Conservation (phyloP, 371 early-diverging fungal species). For the Zancudomyces culisetae region DNA sequence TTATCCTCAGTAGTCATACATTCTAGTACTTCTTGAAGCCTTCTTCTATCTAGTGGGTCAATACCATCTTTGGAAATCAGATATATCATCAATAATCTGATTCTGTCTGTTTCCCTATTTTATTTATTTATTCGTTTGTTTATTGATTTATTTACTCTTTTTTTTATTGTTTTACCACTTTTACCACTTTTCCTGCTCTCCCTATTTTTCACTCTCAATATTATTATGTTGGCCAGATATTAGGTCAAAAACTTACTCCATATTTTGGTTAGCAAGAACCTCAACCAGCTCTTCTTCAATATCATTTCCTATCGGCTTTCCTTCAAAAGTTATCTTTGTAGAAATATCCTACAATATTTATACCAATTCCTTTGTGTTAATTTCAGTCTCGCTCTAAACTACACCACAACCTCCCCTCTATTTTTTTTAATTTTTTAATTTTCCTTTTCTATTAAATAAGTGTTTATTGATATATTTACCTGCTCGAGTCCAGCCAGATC, state of each 20-base stretch:
- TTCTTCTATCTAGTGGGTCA: slow-evolving; percentile 10
- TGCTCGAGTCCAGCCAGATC: slow-evolving; percentile 54
- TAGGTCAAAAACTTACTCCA: no score
- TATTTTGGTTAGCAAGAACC: neutral
- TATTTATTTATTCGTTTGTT: no score
- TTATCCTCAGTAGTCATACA: slow-evolving; percentile 18
- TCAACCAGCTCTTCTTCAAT: neutral
- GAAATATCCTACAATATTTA: neutral
- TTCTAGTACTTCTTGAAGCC: slow-evolving; percentile 19
- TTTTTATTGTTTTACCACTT: no score
- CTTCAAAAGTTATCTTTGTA: neutral
- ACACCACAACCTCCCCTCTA: neutral
- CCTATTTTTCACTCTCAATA: no score
- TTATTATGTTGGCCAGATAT: no score
- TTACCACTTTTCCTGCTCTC: no score
- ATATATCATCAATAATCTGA: slow-evolving; percentile 16
- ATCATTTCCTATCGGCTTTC: neutral
- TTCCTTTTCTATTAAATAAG: no score
- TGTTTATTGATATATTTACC: no score
- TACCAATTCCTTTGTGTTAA: neutral
- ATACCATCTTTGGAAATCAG: slow-evolving; percentile 13
- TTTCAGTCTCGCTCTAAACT: neutral
- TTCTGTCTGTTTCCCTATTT: slow-evolving; percentile 14
- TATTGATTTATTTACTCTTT: no score
- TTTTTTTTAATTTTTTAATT: neutral